phyloP scores from a whole-genome alignment of 805 yeast genomes.

The Metahyphopichia silvanorum region DNA sequence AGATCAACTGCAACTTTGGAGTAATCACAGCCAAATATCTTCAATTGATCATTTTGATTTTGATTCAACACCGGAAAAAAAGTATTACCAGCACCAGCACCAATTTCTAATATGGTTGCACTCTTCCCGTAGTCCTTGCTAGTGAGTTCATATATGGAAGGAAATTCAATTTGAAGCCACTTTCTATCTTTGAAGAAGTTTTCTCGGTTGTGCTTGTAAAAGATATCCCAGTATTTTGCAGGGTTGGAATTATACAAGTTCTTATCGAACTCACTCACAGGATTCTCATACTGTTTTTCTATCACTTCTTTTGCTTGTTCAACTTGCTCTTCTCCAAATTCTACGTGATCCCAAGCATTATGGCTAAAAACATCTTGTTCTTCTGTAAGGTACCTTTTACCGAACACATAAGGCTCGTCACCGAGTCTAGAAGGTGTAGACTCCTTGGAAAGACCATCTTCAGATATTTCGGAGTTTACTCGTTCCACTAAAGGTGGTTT shows the following conservation, averaged over 20 bases:
- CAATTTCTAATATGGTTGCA: conserved; percentile 79
- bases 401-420: conserved; percentile 89
- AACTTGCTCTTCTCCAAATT: conserved; percentile 92
- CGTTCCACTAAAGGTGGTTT: too few species aligned
- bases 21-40: conserved; percentile 83
- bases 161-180: conserved; percentile 95
- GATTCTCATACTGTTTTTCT: conserved; percentile 68
- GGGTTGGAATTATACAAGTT: conserved; percentile 77
- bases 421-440: too few species aligned
- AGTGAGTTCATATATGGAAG: conserved; percentile 76
- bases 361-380: conserved; percentile 84
- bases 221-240: conserved; percentile 91
- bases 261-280: conserved; percentile 88
- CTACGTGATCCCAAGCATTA: conserved; percentile 97
- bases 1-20: conserved; percentile 86
- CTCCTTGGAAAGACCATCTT: too few species aligned
- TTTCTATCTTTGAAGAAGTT: conserved; percentile 95
- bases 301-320: conserved; percentile 72
- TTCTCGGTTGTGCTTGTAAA: conserved; percentile 84
- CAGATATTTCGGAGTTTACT: too few species aligned
- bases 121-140: conserved; percentile 62
- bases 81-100: conserved; percentile 98
- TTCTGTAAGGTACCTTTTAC: conserved; percentile 71
- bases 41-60: conserved; percentile 74
- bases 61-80: conserved; percentile 84